Conservation (phyloP, 495 filamentous ascomycete species). For the Darksidea phi region DNA sequence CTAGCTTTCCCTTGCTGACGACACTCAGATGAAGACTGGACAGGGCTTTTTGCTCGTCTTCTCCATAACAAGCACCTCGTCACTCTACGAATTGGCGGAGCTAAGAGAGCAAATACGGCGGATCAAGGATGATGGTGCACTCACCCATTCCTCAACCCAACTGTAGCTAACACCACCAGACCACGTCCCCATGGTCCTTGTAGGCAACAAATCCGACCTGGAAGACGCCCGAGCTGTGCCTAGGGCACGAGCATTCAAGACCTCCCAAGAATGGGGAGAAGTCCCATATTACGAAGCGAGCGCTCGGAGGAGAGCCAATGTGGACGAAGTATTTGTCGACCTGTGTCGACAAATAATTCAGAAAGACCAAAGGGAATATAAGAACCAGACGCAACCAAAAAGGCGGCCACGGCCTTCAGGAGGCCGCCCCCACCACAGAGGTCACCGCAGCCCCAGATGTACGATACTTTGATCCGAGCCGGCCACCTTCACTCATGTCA, state of each 20-base stretch:
- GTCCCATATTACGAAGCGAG: slow-evolving; percentile 95
- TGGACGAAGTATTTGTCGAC: slow-evolving; percentile 93
- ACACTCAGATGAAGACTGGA: slow-evolving; percentile 84
- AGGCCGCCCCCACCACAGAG: neutral
- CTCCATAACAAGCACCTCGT: slow-evolving; percentile 86
- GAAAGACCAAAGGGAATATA: slow-evolving; percentile 51
- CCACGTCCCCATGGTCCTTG: slow-evolving; percentile 88
- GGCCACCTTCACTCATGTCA: slow-evolving; percentile 5
- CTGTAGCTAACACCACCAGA: slow-evolving; percentile 41
- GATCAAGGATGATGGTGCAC: slow-evolving; percentile 76
- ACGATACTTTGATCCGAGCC: slow-evolving; percentile 26
- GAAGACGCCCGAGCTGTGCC: slow-evolving; percentile 87
- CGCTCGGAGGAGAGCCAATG: slow-evolving; percentile 80
- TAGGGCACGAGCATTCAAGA: slow-evolving; percentile 75
- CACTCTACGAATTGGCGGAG: slow-evolving; percentile 80
- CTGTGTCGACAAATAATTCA: slow-evolving; percentile 88
- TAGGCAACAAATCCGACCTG: slow-evolving; percentile 95
- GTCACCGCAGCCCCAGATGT: slow-evolving; percentile 3
- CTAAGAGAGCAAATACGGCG: slow-evolving; percentile 94
- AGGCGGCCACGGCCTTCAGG: neutral
- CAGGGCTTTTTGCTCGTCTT: slow-evolving; percentile 98
- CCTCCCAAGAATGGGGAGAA: slow-evolving; percentile 84
- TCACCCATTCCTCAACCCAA: neutral
- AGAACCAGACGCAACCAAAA: neutral
- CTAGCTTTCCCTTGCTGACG: slow-evolving; percentile 34